Evolutionary conservation across 2,329 filamentous ascomycete genomes (phyloP).

Genomic region (Aspergillus intermedius): DNA sequence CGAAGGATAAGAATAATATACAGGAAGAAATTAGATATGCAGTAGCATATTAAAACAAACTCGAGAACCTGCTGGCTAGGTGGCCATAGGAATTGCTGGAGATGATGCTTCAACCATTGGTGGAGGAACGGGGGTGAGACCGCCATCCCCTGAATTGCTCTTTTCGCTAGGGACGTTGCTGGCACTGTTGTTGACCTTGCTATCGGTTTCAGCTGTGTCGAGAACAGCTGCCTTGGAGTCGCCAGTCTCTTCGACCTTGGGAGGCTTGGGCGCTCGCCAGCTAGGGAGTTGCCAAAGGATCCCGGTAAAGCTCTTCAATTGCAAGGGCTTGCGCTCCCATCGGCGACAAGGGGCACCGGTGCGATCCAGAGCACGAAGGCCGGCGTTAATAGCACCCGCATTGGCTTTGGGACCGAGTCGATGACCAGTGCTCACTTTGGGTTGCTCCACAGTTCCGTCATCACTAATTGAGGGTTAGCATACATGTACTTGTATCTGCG

Average conservation of each 20-base stretch:
- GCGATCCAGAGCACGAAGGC: conserved; percentile 86
- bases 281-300: conserved; percentile 72
- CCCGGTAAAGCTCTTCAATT: conserved; percentile 88
- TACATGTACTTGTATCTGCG: not conserved
- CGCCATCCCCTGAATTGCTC: conserved; percentile 49
- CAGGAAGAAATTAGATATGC: conserved; percentile 11
- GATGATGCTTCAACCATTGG: conserved; percentile 49
- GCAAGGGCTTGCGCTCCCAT: conserved; percentile 78
- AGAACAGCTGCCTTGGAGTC: conserved; percentile 52
- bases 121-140: conserved; percentile 40
- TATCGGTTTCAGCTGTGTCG: conserved; percentile 50
- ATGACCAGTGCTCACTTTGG: conserved; percentile 48
- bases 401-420: conserved; percentile 96
- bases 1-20: conserved; percentile 17
- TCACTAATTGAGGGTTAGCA: conserved; percentile 33
- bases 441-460: conserved; percentile 43
- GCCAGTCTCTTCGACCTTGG: conserved; percentile 51
- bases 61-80: conserved; percentile 15
- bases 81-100: conserved; percentile 37
- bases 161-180: conserved; percentile 56
- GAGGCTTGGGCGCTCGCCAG: conserved; percentile 59
- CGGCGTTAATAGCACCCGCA: conserved; percentile 94
- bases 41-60: not conserved
- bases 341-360: conserved; percentile 86
- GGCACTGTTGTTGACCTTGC: conserved; percentile 49